A percentile compares a stretch with the other conserved stretches of the same genome.
Conservation (phyloP, 2,329 filamentous ascomycete genomes). For the Arthrobotrys sinensis region DNA sequence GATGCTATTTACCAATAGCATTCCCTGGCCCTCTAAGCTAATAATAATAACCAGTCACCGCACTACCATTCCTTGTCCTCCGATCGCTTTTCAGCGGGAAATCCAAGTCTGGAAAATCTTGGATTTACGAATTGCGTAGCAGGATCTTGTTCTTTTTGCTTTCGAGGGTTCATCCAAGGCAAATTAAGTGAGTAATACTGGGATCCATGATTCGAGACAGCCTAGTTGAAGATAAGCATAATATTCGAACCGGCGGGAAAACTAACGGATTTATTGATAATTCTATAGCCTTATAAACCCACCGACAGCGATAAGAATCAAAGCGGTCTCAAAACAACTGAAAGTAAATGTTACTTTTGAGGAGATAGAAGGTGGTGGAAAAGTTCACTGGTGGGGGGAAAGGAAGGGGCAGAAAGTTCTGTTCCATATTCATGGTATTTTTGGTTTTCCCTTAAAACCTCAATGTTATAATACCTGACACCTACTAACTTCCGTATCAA, state of each 20-base stretch:
- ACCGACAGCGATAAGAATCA: slow-evolving; percentile 18
- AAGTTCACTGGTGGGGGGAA: slow-evolving; percentile 53
- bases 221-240: too few relatives aligned
- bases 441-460: too few relatives aligned
- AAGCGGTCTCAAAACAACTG: slow-evolving; percentile 17
- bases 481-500: slow-evolving; percentile 8
- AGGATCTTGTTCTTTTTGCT: slow-evolving; percentile 42
- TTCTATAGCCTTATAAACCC: slow-evolving; percentile 25
- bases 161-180: slow-evolving; percentile 35
- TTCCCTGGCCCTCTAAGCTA: too few relatives aligned
- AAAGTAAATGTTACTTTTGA: slow-evolving; percentile 23
- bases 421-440: slow-evolving; percentile 45
- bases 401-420: slow-evolving; percentile 46
- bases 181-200: slow-evolving; percentile 58
- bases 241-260: too few relatives aligned
- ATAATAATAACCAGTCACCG: slow-evolving; percentile 23
- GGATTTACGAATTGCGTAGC: slow-evolving; percentile 44
- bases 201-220: too few relatives aligned
- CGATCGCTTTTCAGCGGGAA: slow-evolving; percentile 13
- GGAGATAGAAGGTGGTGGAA: slow-evolving; percentile 36
- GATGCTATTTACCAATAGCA: too few relatives aligned
- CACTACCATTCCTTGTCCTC: slow-evolving; percentile 30
- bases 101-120: slow-evolving; percentile 48
- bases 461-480: too few relatives aligned
- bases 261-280: not conserved